Base-by-base conservation (phyloP, 2,329 filamentous ascomycete species). In the Fusarium sp. region DNA sequence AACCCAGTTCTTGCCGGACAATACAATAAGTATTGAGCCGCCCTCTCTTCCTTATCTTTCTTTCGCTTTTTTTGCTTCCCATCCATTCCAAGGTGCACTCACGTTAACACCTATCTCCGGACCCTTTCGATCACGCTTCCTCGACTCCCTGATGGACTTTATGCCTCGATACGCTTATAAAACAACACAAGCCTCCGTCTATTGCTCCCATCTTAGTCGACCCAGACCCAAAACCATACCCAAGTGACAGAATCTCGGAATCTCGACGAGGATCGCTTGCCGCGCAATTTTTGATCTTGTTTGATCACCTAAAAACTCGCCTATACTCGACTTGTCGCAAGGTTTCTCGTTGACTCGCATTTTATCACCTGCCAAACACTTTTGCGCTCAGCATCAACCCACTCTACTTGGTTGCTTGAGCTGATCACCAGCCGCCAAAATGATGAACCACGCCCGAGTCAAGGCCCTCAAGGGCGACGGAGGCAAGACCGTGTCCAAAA, bases 401-500 rank as follows among this genome's bases (percentile, higher is more conserved):
- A 44, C 38, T 19, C 39, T 15, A 38, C 24, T 41, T 46, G 39
- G 29, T 26, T n/a, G 24, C 34, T 40, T 12, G 25, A 10, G 34
- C 36, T 25, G 11, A 41, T 31, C 34, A n/a, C 43, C 15, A 22
- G 13, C 48, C 13, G 12, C 41, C 29, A 52, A 44, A 45, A 52
- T 43, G 34, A 90, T 90, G 87, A 86, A 83, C 71, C 86, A 89
- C 70, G 79, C 85, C 52, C 81, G 88, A 68, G 88, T 90, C 72
- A 88, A 90, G 75, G 88, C 86, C 46, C 85, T 91, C 56, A 79
- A 83, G 61, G 88, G 89, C 77, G 88, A 86, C 78, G 85, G 19
- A 19, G 19, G 85, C 73, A 92, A 92, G 79, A 92, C 89, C 13
- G 77, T 86, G 31, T 92, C 90, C 42, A 84, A 83, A 70, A 92